phyloP scores from a whole-genome alignment of 257 asterid genomes.

The Forsythia viridissima region DNA sequence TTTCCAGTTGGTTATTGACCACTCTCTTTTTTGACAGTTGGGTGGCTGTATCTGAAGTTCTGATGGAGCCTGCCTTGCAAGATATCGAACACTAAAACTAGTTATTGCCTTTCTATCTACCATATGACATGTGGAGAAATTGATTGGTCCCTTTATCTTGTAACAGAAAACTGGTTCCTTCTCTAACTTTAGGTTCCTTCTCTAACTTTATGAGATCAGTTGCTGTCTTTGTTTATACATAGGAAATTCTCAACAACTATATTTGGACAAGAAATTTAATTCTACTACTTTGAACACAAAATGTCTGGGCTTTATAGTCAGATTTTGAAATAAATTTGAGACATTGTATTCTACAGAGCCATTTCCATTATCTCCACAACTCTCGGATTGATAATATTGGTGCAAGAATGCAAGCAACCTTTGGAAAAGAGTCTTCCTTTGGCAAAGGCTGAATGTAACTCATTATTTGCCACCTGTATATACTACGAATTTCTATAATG shows the following conservation, averaged over 20 bases:
- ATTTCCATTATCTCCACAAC: too few relatives aligned
- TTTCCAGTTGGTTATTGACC: slow-evolving; percentile 5
- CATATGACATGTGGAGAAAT: background rate
- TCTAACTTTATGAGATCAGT: background rate
- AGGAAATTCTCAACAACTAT: background rate
- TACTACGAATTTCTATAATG: too few relatives aligned
- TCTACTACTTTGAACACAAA: too few relatives aligned
- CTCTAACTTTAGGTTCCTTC: background rate
- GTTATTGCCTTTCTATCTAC: slow-evolving; percentile 5
- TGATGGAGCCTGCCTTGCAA: slow-evolving; percentile 9
- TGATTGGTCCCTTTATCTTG: background rate
- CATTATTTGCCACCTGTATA: too few relatives aligned
- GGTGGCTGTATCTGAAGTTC: slow-evolving; percentile 71
- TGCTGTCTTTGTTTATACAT: background rate
- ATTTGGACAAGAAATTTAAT: background rate
- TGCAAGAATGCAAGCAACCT: too few relatives aligned
- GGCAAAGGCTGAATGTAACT: too few relatives aligned
- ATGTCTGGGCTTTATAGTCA: too few relatives aligned
- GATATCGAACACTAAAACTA: slow-evolving; percentile 17
- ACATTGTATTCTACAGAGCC: too few relatives aligned
- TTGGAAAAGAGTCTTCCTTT: too few relatives aligned
- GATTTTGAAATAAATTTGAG: too few relatives aligned
- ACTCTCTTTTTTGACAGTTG: slow-evolving; percentile 55
- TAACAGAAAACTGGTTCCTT: too few relatives aligned
- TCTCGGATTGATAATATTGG: too few relatives aligned